Evolutionary conservation across 2,329 filamentous ascomycete genomes (phyloP).

Genomic region (Fusarium verrucosum): DNA sequence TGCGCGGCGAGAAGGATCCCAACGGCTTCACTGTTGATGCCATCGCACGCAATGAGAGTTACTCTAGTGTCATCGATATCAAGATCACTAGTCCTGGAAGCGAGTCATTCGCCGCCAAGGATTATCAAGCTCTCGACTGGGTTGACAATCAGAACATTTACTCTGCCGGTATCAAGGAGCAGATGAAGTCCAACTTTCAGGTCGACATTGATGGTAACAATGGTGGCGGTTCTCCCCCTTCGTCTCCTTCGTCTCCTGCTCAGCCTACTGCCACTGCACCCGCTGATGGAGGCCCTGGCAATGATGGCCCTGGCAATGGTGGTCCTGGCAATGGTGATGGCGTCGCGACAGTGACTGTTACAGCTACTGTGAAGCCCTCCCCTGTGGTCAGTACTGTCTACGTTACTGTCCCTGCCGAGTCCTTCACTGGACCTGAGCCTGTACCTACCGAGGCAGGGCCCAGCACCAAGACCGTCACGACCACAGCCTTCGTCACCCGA

Average conservation of each 20-base stretch:
- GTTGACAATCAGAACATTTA: constrained; percentile 53
- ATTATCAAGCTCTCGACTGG: constrained; percentile 45
- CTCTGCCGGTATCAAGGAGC: constrained; percentile 55
- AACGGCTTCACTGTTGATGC: constrained; percentile 50
- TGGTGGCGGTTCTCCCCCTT: constrained; percentile 32
- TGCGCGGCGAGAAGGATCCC: constrained; percentile 51
- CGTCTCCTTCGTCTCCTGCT: constrained; percentile 30
- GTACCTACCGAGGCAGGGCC: constrained; percentile 19
- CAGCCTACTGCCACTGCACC: constrained; percentile 23
- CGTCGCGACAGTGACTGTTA: constrained; percentile 46
- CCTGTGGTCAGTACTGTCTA: constrained; percentile 52
- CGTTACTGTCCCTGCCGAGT: constrained; percentile 48
- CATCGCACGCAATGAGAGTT: constrained; percentile 54
- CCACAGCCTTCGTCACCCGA: constrained; percentile 35
- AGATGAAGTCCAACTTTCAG: constrained; percentile 58
- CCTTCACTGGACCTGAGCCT: constrained; percentile 17
- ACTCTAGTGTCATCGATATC: constrained; percentile 54
- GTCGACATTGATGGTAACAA: constrained; percentile 51
- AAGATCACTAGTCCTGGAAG: constrained; percentile 47
- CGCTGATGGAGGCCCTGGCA: constrained; percentile 19
- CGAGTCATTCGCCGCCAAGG: constrained; percentile 37
- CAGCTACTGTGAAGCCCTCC: constrained; percentile 53
- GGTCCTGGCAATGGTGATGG: constrained; percentile 16
- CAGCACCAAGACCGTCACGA: constrained; percentile 37
- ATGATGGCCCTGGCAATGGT: constrained; percentile 25